Evolutionary conservation across 768 basidiomycete genomes (phyloP), one percentile per base, ranked within the genome.

Genomic region (Sporobolomyces phaffii): DNA sequence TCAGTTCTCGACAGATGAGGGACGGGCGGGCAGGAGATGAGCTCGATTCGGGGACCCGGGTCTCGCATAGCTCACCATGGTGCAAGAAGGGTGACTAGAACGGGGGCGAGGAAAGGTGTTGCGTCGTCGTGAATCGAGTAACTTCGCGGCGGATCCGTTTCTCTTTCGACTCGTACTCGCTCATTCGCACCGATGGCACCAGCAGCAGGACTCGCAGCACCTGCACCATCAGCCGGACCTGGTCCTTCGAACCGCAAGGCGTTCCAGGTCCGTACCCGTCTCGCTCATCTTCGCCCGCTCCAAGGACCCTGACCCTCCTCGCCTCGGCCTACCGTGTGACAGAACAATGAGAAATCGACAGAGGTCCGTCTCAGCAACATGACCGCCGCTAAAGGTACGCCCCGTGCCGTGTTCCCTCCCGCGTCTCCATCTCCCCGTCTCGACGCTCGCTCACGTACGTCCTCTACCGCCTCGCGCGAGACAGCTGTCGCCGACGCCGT

Each of bases 401-500:
- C 20, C 18, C 8, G 7, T 17, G 24, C 33, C 20, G 10, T 22
- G 10, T 6, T 17, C 61, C 5, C 6, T 22, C n/a, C 24, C n/a
- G 29, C 18, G 3, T 20, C 45, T 15, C 47, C 2, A 15, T 24
- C 24, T 8, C 17, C 10, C 41, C 41, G 13, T 10, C 29, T 51
- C 28, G 50, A n/a, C 31, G 36, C 56, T 48, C 24, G 26, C 41
- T 31, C 20, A 2, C 24, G 33, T 24, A 24, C 4, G 11, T 38
- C 33, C 17, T 14, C 22, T 2, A 18, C 48, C 17, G 8, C 7
- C 43, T 9, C 38, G n/a, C n/a, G 1, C 33, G n/a, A 41, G 17
- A 24, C 72, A 96, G 93, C 94, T 33, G 96, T 99, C 76, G 91
- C 91, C 74, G 93, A 96, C 82, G 94, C 91, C 58, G 93, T 99